phyloP scores from a whole-genome alignment of 2,329 filamentous ascomycete genomes.

The Hymenoscyphus salicellus region DNA sequence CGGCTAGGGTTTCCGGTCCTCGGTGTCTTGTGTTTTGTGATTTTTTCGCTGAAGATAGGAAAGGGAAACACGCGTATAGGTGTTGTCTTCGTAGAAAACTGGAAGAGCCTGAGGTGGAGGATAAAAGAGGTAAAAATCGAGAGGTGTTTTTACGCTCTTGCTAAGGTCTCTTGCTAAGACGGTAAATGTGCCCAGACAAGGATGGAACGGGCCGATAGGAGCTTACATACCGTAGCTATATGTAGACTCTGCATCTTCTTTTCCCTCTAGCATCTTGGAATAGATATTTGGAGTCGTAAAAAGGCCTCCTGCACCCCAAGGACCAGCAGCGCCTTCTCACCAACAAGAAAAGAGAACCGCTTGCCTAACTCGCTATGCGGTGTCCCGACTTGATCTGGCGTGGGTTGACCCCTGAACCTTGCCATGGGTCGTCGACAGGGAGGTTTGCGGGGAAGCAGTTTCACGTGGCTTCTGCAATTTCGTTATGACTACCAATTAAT shows the following conservation, averaged over 20 bases:
- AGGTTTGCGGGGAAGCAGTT: slow-evolving; percentile 3
- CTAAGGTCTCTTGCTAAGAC: background rate
- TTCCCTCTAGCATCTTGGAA: background rate
- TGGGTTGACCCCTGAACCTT: background rate
- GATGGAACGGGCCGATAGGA: slow-evolving; percentile 1
- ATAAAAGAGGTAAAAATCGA: slow-evolving; percentile 2
- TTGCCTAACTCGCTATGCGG: slow-evolving; percentile 1
- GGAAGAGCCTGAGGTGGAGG: background rate
- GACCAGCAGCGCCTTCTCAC: background rate
- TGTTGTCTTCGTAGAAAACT: background rate
- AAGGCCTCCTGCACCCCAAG: background rate
- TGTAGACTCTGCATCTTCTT: background rate
- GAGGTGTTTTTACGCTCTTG: background rate
- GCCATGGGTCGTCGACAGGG: background rate
- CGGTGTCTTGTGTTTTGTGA: background rate
- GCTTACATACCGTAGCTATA: background rate
- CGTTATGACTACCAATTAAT: slow-evolving; percentile 3
- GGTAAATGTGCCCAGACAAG: background rate
- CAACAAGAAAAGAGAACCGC: background rate
- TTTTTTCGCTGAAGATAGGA: background rate
- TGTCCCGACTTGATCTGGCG: slow-evolving; percentile 1
- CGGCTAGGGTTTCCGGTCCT: background rate
- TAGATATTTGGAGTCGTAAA: too few species aligned
- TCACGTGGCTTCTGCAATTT: slow-evolving; percentile 1
- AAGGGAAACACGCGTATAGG: background rate